Evolutionary conservation across 441 rosid species (phyloP), one percentile per base, ranked within the genome.

Genomic region (Mallotus japonicus): DNA sequence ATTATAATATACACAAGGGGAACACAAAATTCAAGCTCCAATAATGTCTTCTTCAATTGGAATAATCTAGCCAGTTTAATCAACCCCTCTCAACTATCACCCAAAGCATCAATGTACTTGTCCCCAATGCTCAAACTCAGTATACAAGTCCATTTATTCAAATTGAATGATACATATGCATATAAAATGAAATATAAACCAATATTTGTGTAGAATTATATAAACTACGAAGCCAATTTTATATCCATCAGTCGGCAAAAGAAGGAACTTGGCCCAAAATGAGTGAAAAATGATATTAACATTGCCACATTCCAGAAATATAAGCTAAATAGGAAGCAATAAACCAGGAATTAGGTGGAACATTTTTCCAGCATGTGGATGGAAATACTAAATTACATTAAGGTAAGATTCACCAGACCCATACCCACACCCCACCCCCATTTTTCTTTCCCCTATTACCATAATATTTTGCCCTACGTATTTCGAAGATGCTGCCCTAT

Each of bases 21-120:
- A 67, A 17, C 68, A 55, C 51, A 22, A 69, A 62, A 50, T 70
- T 37, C 75, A 46, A 70, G 34, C 42, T 56, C 16, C 34, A 47
- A 7, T 28, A 16, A 22, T 34, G 34, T 63, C 46, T 44, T 53
- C 15, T 22, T 55, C 19, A 34, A 58, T 34, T 62, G 34, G 1
- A 72, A 72, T 53, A 37, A 40, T 37, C 50, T 3, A 37, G 8
- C 42, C 20, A 51, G 17, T 34, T 70, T 4, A 37, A 7, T 46
- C 19, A 56, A 17, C 37, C 62, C 16, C 8, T 34, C 16, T 37
- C 40, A 37, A 37, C 6, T 37, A 1, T 37, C n/a, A 54, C 2
- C 20, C 57, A 54, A 54, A 17, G 6, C 57, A 54, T 19, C 57
- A 54, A 46, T 6, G 17, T n/a, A 12, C 44, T 19, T 37, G 40